Base-by-base conservation (phyloP, 306 rosid genomes). In the Fagus crenata region DNA sequence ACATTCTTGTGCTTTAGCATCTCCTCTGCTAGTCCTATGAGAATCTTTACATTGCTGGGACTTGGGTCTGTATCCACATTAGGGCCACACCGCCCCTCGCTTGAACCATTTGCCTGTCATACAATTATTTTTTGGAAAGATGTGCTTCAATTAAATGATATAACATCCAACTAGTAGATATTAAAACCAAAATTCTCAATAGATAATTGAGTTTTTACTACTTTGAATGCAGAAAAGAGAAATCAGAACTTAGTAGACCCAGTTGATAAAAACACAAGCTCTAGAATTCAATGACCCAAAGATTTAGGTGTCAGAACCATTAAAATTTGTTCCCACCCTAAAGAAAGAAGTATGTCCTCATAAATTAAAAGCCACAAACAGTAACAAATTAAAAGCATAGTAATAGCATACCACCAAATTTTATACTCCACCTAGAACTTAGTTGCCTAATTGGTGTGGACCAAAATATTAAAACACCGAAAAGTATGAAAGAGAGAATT, bases 1-100 rank as follows among this genome's bases (percentile, higher is more conserved):
- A 96, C 96, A 75, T 93, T 92, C 90, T 96, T 93, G 85, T 96
- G 99, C 85, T 96, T 92, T 78, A 96, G 86, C 93, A 91, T 91
- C 79, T 87, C 97, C 64, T 91, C 98, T 54, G 97, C 93, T 77
- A 86, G 53, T 79, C 90, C 93, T 55, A 87, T 75, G 77, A 96
- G 78, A 94, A 84, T 91, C 72, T 90, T 89, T 65, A 91, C 97
- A 79, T 96, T 93, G 79, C 84, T 75, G 7, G 93, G 82, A 81
- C 92, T 84, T 49, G 98, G 80, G 83, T 91, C 97, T n/a, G 91
- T 89, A 80, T 90, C 93, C 65, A 85, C 89, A 74, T 87, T 91
- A 74, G 90, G 83, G 56, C 91, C 98, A 74, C 92, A 89, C 60
- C 84, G 82, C 72, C 96, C 96, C 93, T 89, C 83, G 75, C 96